Evolutionary conservation across 108 stramenopile genomes (phyloP), one percentile per base, ranked within the genome.

Genomic region (Chaetoceros tenuissimus): DNA sequence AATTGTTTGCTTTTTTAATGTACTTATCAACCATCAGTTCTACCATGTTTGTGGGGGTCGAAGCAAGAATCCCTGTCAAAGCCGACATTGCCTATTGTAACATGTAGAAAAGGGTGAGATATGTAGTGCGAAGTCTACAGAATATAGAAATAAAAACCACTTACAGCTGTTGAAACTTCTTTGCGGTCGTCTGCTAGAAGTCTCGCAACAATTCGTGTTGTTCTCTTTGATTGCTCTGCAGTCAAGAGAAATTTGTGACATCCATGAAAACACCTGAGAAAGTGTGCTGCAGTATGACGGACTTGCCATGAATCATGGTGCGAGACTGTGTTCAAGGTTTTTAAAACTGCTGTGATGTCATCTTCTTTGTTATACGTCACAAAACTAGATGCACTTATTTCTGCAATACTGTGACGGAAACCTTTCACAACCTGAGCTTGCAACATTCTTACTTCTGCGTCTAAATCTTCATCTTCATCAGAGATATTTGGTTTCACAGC

Each of bases 161-260:
- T 0, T n/a, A 21, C 20, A 27, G 77, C 79, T 17, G 77, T 64
- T 25, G 71, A 79, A 44, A 83, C 86, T 57, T 94, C 93, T 19
- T 89, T 77, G n/a, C 93, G 72, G 8, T 89, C 87, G 61, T 94
- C 93, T 1, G 81, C 80, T 50, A 94, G 59, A 5, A 94, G 71
- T 46, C 57, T 55, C 18, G 74, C 65, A 8, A 84, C 82, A 51
- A 84, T 87, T 1, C 66, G 66, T 51, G 69, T 69, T 1, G 75
- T 62, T 45, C 48, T 67, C 1, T 66, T 60, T 13, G 72, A 69
- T 23, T 89, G 83, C 23, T 85, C 72, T 10, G 62, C 58, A 8
- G 73, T 60, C 16, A 94, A 79, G 0, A 91, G 67, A 53, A 89
- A 91, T 57, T 89, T 91, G 57, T 94, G 88, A 17, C 66, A 60